These are phyloP conservation scores for Meyerozyma elateridarum DNA, from an alignment of 1,139 yeast species.

Conservation along the genomic window DNA sequence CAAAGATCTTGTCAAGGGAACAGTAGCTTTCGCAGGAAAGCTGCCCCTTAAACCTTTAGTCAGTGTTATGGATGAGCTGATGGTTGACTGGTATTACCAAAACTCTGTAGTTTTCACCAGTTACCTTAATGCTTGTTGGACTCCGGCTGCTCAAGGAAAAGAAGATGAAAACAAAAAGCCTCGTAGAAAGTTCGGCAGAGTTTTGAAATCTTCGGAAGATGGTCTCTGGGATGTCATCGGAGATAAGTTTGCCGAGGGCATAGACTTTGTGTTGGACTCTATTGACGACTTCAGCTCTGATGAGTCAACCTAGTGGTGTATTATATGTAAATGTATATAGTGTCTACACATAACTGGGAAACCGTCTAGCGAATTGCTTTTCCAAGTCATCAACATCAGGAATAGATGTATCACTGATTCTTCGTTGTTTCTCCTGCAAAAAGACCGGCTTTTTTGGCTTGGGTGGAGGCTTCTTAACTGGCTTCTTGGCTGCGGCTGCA, in stretches of 20 bases:
- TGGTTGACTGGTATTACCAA: constrained; percentile 88
- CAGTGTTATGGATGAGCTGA: constrained; percentile 82
- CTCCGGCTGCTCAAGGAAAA: constrained; percentile 11
- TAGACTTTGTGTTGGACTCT: constrained; percentile 77
- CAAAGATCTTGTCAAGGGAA: constrained; percentile 61
- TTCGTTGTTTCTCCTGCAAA: constrained; percentile 32
- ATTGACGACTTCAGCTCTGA: constrained; percentile 46
- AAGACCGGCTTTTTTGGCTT: constrained; percentile 58
- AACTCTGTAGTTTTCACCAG: constrained; percentile 82
- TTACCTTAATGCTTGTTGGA: constrained; percentile 72
- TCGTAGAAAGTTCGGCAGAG: constrained; percentile 86
- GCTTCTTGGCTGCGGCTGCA: not conserved
- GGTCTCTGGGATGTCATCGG: constrained; percentile 74
- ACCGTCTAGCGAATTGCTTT: constrained; percentile 47
- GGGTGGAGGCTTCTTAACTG: constrained; percentile 48
- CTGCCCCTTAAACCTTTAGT: constrained; percentile 68
- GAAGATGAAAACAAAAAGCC: constrained; percentile 63
- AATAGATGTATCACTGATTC: constrained; percentile 33
- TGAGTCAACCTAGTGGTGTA: constrained; percentile 1
- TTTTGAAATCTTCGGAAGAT: constrained; percentile 64
- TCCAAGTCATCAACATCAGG: constrained; percentile 57
- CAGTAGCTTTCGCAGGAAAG: constrained; percentile 66
- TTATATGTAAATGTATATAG: not conserved
- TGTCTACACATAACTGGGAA: constrained; percentile 47
- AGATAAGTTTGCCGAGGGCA: constrained; percentile 81